Evolutionary conservation across 192 early-diverging fungal genomes (phyloP).

Genomic region (Hyaloraphidium curvatum): DNA sequence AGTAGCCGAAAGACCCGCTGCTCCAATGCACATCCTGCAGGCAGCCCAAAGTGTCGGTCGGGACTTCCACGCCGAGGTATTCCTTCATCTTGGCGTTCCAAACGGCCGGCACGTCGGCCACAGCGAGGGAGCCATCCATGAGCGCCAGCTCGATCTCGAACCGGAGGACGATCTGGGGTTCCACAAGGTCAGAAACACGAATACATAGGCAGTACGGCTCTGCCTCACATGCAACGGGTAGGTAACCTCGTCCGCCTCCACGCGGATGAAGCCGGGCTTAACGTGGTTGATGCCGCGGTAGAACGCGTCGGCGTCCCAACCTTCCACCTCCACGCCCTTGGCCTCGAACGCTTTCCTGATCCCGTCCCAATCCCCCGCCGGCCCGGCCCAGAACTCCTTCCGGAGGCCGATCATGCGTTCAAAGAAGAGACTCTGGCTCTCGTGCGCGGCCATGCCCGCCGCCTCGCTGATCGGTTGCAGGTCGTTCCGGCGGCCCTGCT

Average conservation of each 20-base stretch:
- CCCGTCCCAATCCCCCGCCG: too few relatives aligned
- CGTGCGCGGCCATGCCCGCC: conserved; percentile 16
- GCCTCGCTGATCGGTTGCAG: conserved; percentile 13
- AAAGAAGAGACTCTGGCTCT: conserved; percentile 22
- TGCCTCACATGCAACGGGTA: conserved; percentile 21
- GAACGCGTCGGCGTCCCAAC: too few relatives aligned
- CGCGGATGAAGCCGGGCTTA: conserved; percentile 9
- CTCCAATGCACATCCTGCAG: conserved; percentile 22
- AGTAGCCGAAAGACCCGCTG: conserved; percentile 9
- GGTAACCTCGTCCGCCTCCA: conserved; percentile 19
- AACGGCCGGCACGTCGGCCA: conserved; percentile 13
- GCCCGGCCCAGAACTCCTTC: conserved; percentile 16
- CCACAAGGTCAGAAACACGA: too few relatives aligned
- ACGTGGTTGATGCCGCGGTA: conserved; percentile 14
- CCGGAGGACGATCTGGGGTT: conserved; percentile 15
- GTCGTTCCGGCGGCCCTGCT: conserved; percentile 17
- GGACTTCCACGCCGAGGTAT: conserved; percentile 15
- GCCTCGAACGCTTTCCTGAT: too few relatives aligned
- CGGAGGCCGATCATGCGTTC: conserved; percentile 12
- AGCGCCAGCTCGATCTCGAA: conserved; percentile 17
- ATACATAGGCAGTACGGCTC: too few relatives aligned
- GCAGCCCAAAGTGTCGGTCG: conserved; percentile 11
- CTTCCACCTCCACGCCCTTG: too few relatives aligned
- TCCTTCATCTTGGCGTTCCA: conserved; percentile 19
- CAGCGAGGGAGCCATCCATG: conserved; percentile 12